Evolutionary conservation across 495 filamentous ascomycete genomes (phyloP).

Genomic region (Lindgomyces ingoldianus): DNA sequence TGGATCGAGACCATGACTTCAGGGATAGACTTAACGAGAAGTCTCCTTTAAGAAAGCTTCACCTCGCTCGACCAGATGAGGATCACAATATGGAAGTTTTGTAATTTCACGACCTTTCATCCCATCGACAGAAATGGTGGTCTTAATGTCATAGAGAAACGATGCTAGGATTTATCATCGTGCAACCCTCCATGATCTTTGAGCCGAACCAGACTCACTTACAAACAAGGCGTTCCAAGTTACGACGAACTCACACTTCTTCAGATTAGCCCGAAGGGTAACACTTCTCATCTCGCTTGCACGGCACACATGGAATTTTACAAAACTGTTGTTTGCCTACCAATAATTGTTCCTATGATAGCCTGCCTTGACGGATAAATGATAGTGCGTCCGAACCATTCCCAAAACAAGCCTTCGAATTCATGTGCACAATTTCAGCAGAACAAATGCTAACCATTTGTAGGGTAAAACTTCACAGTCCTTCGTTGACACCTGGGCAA

Average conservation of each 20-base stretch:
- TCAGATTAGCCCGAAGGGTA: neutral
- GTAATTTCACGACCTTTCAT: neutral
- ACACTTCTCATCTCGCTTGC: neutral
- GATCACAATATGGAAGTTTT: neutral
- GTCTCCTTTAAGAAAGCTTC: too few relatives aligned
- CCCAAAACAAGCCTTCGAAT: neutral
- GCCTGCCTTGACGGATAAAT: too few relatives aligned
- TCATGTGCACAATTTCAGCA: neutral
- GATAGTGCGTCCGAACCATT: neutral
- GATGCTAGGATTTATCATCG: neutral
- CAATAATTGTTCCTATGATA: too few relatives aligned
- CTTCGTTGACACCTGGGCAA: neutral
- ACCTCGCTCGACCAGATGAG: neutral
- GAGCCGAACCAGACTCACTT: too few relatives aligned
- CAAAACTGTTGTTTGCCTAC: neutral
- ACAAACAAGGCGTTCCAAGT: too few relatives aligned
- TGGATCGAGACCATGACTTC: too few relatives aligned
- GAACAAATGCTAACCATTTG: neutral
- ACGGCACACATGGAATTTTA: neutral
- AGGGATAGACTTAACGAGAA: too few relatives aligned
- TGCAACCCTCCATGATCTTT: neutral
- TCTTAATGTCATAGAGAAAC: neutral
- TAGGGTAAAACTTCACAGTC: neutral
- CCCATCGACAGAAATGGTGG: neutral
- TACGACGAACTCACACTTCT: too few relatives aligned